phyloP scores from a whole-genome alignment of 805 yeast species.

The Wickerhamiella bombiphila region DNA sequence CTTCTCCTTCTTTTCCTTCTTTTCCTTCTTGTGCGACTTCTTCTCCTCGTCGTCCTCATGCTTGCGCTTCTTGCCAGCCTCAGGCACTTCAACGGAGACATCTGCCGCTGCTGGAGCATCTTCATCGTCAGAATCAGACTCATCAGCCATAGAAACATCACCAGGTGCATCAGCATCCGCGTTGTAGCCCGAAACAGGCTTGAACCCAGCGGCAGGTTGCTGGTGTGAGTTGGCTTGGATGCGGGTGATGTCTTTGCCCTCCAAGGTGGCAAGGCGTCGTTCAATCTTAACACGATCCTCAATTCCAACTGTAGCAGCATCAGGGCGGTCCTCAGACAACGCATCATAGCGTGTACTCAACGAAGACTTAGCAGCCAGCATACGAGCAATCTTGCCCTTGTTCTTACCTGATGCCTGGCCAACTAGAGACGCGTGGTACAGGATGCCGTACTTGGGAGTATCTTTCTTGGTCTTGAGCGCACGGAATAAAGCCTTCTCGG shows the following conservation, averaged over 20 bases:
- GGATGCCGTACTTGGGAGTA: slow-evolving; percentile 94
- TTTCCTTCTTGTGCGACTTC: slow-evolving; percentile 14
- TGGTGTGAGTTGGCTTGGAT: slow-evolving; percentile 62
- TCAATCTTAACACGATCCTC: slow-evolving; percentile 88
- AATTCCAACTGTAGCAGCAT: slow-evolving; percentile 84
- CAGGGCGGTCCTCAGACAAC: slow-evolving; percentile 91
- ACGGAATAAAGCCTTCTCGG: slow-evolving; percentile 97
- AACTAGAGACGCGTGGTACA: slow-evolving; percentile 91
- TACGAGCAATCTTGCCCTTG: slow-evolving; percentile 98
- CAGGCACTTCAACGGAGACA: slow-evolving; percentile 3
- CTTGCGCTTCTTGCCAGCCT: slow-evolving; percentile 4
- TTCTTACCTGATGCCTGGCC: slow-evolving; percentile 97
- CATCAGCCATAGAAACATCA: slow-evolving; percentile 36
- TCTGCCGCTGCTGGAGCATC: slow-evolving; percentile 15
- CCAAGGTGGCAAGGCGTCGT: slow-evolving; percentile 82
- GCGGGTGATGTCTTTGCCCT: slow-evolving; percentile 83
- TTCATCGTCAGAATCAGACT: slow-evolving; percentile 33
- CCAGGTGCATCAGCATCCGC: slow-evolving; percentile 87
- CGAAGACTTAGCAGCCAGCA: slow-evolving; percentile 96
- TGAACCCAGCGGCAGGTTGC: slow-evolving; percentile 71
- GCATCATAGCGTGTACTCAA: slow-evolving; percentile 95
- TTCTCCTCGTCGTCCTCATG: slow-evolving; percentile 11
- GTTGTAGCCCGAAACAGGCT: slow-evolving; percentile 78
- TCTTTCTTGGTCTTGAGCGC: slow-evolving; percentile 97
- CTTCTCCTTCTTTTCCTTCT: slow-evolving; percentile 15